phyloP scores from a whole-genome alignment of 805 yeast species.

The Pichia rugopelliculosa region DNA sequence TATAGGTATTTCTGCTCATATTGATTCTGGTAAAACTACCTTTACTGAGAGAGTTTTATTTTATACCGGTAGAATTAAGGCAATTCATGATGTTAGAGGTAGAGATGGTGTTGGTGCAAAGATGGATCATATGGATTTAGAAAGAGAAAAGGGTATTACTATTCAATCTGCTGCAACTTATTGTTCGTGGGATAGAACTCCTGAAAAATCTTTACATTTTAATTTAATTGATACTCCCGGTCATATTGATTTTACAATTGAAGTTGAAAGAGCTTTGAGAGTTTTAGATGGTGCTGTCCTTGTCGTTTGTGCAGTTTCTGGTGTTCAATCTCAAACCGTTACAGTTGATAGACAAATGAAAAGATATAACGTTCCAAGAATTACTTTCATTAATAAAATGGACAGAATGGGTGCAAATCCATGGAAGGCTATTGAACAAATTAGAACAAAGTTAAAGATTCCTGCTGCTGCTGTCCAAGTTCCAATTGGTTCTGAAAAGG shows the following conservation, averaged over 20 bases:
- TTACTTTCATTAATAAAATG: constrained; percentile 96
- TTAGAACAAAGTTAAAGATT: constrained; percentile 77
- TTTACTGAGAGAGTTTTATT: constrained; percentile 94
- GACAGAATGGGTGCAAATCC: constrained; percentile 99
- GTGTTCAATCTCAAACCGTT: constrained; percentile 97
- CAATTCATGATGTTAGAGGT: constrained; percentile 95
- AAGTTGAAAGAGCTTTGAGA: constrained; percentile 97
- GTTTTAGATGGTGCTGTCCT: constrained; percentile 97
- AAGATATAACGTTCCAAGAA: constrained; percentile 93
- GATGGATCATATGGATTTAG: constrained; percentile 99
- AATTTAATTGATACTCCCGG: constrained; percentile 98
- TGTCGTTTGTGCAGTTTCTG: constrained; percentile 97
- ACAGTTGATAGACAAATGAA: constrained; percentile 99
- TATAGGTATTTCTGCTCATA: constrained; percentile 96
- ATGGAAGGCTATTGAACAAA: constrained; percentile 87
- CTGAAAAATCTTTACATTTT: constrained; percentile 60
- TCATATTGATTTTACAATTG: constrained; percentile 97
- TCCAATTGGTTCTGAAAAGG: constrained; percentile 90
- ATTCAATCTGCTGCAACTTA: constrained; percentile 98
- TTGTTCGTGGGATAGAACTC: constrained; percentile 87
- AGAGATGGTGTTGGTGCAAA: constrained; percentile 97
- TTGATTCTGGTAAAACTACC: constrained; percentile 96
- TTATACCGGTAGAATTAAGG: constrained; percentile 95
- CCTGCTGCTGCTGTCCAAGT: constrained; percentile 98
- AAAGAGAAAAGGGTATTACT: constrained; percentile 97